Percentiles rank a stretch among this genome's conserved stretches.
These are phyloP conservation scores for Mycosphaerella sp. DNA, from an alignment of 2,329 filamentous ascomycete genomes.

Conservation along the genomic window DNA sequence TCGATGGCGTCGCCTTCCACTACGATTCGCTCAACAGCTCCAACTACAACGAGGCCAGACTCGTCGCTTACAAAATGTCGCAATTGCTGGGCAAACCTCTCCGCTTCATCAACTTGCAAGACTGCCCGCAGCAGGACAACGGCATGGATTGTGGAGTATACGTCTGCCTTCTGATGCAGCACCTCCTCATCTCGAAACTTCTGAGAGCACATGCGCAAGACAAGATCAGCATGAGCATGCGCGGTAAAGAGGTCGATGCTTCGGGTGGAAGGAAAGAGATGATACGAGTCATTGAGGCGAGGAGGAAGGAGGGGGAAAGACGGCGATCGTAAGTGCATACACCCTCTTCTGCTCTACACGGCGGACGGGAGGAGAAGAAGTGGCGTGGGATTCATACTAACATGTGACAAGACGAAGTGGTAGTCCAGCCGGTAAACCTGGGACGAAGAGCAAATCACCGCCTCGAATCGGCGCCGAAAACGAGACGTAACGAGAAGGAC, in stretches of 20 bases:
- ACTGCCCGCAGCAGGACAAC: constrained; percentile 87
- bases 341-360: not conserved
- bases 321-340: constrained; percentile 62
- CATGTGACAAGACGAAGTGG: constrained; percentile 17
- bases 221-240: constrained; percentile 93
- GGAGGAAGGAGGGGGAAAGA: constrained; percentile 80
- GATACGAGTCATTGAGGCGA: constrained; percentile 76
- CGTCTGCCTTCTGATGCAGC: constrained; percentile 90
- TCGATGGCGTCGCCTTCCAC: constrained; percentile 90
- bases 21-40: constrained; percentile 79
- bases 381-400: not conserved
- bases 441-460: constrained; percentile 20
- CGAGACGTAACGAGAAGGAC: constrained; percentile 1
- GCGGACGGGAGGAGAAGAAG: not conserved
- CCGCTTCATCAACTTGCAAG: constrained; percentile 72
- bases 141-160: constrained; percentile 92
- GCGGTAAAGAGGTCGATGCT: constrained; percentile 75
- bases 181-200: constrained; percentile 79
- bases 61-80: constrained; percentile 62
- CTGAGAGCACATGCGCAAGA: constrained; percentile 70
- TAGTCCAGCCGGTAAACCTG: constrained; percentile 17
- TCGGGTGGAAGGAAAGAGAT: constrained; percentile 80
- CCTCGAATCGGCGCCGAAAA: constrained; percentile 28
- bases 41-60: constrained; percentile 67
- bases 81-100: constrained; percentile 60